Base-by-base conservation (phyloP, 2,329 filamentous ascomycete genomes). In the Atkinsonella hypoxylon region DNA sequence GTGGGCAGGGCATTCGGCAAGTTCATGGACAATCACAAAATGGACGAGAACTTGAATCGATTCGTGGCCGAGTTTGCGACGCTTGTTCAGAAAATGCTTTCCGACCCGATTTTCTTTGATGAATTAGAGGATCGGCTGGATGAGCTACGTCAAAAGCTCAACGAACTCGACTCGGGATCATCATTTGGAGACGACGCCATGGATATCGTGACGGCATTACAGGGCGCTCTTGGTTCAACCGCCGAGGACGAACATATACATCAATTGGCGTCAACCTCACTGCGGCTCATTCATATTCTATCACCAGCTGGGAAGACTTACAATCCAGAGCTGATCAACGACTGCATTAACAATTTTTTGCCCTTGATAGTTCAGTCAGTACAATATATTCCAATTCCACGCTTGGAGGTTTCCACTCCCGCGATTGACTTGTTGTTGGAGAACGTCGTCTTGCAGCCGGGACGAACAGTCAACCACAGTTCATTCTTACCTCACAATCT, bases 401-500 rank as follows among this genome's bases (percentile, higher is more conserved):
- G 91, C 4, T 68, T 96, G n/a, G 91, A 96, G 65, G 74, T 96
- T 5, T 85, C 87, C 0, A 85, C 84, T 3, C 90, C 89, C 0
- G 82, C 87, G 34, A 75, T 95, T 50, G 90, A 96, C 59, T 77
- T 97, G 5, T 71, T 97, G 1, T 71, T 97, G 2, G 91, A 97
- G 62, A 96, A 95, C 56, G 73, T 97, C 32, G 85, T 97, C 53
- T 75, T 97, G 32, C 88, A 96, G 62, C 91, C 91, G 0, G 91
- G 91, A 7, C 76, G 76, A 51, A 94, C 89, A 0, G 76, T 95
- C 59, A 91, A 95, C 64, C 73, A 84, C 54, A 88, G 85, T 3
- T 95, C 90, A 0, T 97, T 97, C 72, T 74, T 97, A 1, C 91
- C 91, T 0, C 91, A 89, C 69, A 81, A 82, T 50, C 73, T 96